phyloP scores from a whole-genome alignment of 2,329 filamentous ascomycete species.

The Cytospora mali region DNA sequence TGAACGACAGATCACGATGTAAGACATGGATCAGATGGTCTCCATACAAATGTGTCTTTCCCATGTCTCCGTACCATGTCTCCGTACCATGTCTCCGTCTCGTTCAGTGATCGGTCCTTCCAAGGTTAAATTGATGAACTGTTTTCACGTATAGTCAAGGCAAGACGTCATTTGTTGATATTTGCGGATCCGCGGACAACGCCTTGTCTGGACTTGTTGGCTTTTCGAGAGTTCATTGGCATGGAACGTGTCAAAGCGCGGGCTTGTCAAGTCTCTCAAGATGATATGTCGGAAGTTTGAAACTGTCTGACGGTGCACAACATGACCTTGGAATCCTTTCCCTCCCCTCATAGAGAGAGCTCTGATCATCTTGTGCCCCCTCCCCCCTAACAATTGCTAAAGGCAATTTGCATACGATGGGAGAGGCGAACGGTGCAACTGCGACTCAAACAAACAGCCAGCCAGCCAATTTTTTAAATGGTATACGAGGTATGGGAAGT shows the following conservation, averaged over 20 bases:
- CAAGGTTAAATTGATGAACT: constrained; percentile 8
- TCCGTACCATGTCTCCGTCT: neutral
- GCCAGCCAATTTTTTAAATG: neutral
- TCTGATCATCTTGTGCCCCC: neutral
- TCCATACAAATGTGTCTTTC: too few relatives aligned
- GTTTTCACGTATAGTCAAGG: neutral
- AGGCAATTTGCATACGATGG: neutral
- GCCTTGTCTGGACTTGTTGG: neutral
- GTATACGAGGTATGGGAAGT: neutral
- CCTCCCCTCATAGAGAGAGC: neutral
- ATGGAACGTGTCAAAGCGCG: neutral
- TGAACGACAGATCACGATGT: too few relatives aligned
- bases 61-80: too few relatives aligned
- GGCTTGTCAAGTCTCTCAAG: neutral
- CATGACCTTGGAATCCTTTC: neutral
- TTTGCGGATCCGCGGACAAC: constrained; percentile 1
- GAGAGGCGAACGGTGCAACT: neutral
- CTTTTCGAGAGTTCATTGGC: too few relatives aligned
- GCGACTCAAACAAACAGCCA: neutral
- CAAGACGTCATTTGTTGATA: constrained; percentile 22
- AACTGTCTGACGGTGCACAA: neutral
- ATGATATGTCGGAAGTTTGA: neutral
- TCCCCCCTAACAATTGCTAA: neutral
- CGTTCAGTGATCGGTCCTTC: neutral
- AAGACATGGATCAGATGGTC: neutral